Conservation (phyloP, 768 basidiomycete genomes). For the Mrakia hoshinonis region DNA sequence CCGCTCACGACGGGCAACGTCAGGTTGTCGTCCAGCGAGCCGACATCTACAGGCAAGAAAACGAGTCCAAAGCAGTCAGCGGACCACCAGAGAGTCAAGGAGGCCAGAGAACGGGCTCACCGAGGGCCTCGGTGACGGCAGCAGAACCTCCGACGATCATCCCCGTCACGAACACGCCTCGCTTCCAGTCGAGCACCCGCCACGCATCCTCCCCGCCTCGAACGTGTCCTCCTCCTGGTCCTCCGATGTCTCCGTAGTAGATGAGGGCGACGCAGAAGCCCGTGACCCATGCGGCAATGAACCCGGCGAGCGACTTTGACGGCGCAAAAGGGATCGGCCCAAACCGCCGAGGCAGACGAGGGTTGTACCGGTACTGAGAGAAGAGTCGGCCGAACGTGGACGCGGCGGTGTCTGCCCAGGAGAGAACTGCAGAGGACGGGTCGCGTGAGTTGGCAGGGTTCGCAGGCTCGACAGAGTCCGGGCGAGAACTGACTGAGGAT, state of each 20-base stretch:
- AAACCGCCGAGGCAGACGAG: constrained; percentile 50
- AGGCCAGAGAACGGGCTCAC: constrained; percentile 45
- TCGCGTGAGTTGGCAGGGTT: not conserved
- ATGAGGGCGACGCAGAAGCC: constrained; percentile 57
- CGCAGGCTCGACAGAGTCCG: constrained; percentile 18
- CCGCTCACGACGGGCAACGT: constrained; percentile 83
- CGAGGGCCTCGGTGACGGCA: constrained; percentile 79
- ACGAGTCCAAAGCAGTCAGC: not conserved
- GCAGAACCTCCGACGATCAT: constrained; percentile 66
- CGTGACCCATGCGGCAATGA: constrained; percentile 64
- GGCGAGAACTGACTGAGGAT: constrained; percentile 62
- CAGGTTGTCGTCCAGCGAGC: constrained; percentile 77
- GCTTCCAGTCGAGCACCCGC: constrained; percentile 34
- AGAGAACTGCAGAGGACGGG: constrained; percentile 53
- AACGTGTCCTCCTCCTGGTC: constrained; percentile 32
- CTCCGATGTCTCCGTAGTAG: constrained; percentile 53
- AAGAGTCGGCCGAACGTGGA: constrained; percentile 84
- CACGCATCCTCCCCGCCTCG: constrained; percentile 35
- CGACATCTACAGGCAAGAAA: constrained; percentile 53
- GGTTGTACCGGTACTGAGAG: constrained; percentile 52
- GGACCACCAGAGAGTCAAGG: not conserved
- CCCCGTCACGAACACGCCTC: constrained; percentile 31
- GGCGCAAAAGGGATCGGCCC: constrained; percentile 59
- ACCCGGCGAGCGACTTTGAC: constrained; percentile 77
- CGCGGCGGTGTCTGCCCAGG: constrained; percentile 92